These are phyloP conservation scores for Andrographis paniculata DNA, from an alignment of 305 asterid genomes.

Conservation along the genomic window DNA sequence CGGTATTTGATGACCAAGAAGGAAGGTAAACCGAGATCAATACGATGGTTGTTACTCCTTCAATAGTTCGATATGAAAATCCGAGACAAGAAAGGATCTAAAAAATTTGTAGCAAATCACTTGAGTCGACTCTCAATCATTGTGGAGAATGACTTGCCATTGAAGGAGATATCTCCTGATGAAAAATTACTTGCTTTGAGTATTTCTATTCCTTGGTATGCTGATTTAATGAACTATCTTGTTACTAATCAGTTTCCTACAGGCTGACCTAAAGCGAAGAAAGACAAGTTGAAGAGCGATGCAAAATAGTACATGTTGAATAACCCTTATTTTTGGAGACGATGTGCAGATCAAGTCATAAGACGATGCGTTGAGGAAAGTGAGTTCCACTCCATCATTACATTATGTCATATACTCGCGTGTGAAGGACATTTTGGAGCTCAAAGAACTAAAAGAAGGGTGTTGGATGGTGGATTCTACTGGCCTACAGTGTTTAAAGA, in stretches of 20 bases:
- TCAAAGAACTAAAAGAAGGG: too few relatives aligned
- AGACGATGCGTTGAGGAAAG: neutral
- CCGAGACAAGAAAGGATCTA: neutral
- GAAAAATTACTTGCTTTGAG: neutral
- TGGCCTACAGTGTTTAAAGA: too few relatives aligned
- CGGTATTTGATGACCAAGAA: constrained; percentile 1
- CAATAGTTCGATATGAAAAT: constrained; percentile 2
- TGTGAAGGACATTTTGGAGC: too few relatives aligned
- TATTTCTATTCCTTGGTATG: constrained; percentile 4
- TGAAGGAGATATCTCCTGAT: neutral
- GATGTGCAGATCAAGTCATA: neutral
- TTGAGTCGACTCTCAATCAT: neutral
- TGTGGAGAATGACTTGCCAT: neutral
- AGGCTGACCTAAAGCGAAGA: neutral
- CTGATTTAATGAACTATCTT: neutral
- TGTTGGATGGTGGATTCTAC: too few relatives aligned
- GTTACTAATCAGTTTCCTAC: neutral
- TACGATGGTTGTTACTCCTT: constrained; percentile 5
- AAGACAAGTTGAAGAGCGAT: neutral
- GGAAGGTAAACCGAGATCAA: neutral
- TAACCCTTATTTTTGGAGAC: neutral
- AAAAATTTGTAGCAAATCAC: constrained; percentile 3
- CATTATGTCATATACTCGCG: neutral
- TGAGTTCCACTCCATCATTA: neutral
- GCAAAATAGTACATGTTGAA: constrained; percentile 1